phyloP scores from a whole-genome alignment of 768 basidiomycete genomes.

The Pulveroboletus sp. region DNA sequence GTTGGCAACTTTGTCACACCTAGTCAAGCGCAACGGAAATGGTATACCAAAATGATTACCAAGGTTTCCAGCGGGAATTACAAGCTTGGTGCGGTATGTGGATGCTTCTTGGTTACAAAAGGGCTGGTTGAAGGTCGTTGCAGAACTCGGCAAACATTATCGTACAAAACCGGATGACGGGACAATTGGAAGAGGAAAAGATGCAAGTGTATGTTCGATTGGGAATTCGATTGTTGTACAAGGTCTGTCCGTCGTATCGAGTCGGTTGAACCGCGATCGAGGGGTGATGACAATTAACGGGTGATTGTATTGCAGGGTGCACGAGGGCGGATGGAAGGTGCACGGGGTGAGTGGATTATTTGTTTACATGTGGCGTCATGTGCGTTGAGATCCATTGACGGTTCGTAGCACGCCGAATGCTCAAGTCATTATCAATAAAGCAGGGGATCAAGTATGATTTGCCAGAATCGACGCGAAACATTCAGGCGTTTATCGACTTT shows the following conservation, averaged over 20 bases:
- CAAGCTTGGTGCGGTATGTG: conserved; percentile 78
- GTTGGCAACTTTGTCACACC: conserved; percentile 95
- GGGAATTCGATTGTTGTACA: conserved; percentile 91
- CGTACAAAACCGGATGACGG: conserved; percentile 90
- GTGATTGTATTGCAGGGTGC: conserved; percentile 52
- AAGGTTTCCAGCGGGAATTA: conserved; percentile 89
- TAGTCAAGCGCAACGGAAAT: conserved; percentile 94
- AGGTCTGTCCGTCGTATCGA: conserved; percentile 41
- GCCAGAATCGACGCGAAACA: conserved; percentile 80
- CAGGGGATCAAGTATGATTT: conserved; percentile 92
- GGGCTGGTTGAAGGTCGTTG: neutral
- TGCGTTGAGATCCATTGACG: conserved; percentile 28
- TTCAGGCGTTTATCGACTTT: conserved; percentile 86
- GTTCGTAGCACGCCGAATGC: conserved; percentile 60
- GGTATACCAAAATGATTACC: conserved; percentile 87
- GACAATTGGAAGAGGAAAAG: conserved; percentile 95
- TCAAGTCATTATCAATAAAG: conserved; percentile 89
- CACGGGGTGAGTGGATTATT: conserved; percentile 53
- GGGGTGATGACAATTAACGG: neutral
- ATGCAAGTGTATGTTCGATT: conserved; percentile 94
- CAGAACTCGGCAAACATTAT: conserved; percentile 98
- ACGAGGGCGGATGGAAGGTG: conserved; percentile 85
- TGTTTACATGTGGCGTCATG: neutral
- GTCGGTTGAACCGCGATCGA: neutral
- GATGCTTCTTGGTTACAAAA: neutral